Conservation (phyloP, 2,329 filamentous ascomycete species). For the Ophiostoma angusticollis region DNA sequence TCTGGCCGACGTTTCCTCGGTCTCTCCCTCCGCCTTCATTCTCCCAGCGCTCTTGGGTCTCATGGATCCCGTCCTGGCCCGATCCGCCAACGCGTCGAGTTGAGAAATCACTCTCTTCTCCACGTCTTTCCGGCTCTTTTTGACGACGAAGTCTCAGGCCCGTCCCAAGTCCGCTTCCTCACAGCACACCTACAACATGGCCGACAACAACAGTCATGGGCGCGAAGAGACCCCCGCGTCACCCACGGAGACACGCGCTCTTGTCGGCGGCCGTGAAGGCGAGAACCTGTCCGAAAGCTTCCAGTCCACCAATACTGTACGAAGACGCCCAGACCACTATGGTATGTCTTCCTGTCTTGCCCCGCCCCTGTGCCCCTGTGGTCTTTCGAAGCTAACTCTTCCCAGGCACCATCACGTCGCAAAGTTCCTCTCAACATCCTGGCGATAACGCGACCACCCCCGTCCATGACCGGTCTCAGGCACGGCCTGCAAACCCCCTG, state of each 20-base stretch:
- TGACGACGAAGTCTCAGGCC: too few relatives aligned
- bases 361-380: not conserved
- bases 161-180: too few relatives aligned
- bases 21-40: too few relatives aligned
- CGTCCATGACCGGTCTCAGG: constrained; percentile 26
- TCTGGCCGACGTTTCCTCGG: too few relatives aligned
- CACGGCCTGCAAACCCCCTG: constrained; percentile 21
- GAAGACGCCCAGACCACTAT: constrained; percentile 44
- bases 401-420: constrained; percentile 9
- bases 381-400: not conserved
- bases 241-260: constrained; percentile 6
- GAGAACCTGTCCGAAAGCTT: constrained; percentile 36
- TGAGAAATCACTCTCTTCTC: too few relatives aligned
- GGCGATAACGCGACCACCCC: constrained; percentile 12
- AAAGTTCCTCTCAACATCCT: constrained; percentile 6
- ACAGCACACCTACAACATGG: too few relatives aligned
- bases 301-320: constrained; percentile 47
- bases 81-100: too few relatives aligned
- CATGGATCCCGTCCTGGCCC: too few relatives aligned
- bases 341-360: constrained; percentile 29
- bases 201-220: too few relatives aligned
- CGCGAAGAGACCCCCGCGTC: not conserved
- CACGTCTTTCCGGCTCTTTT: too few relatives aligned
- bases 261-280: not conserved
- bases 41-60: too few relatives aligned